Base-by-base conservation (phyloP, 306 rosid species). In the Hylodesmum podocarpum region DNA sequence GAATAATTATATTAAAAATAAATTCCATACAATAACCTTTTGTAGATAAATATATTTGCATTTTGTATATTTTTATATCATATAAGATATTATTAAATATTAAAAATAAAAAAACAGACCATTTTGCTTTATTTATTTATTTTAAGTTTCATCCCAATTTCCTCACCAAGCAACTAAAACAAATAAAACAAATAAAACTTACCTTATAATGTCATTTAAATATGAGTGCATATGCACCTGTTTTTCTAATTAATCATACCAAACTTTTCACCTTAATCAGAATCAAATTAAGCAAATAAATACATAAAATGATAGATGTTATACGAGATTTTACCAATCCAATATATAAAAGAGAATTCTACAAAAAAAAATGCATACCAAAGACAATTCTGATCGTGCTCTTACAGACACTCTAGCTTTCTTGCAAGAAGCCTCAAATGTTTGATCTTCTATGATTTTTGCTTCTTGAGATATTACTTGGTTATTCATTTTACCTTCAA, bases 401-500 rank as follows among this genome's bases (percentile, higher is more conserved):
- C 86, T 75, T 71, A 85, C 73, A 71, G 84, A 82, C 24, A 85
- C 84, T 73, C 86, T 85, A 31, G 78, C 82, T 44, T 79, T 85
- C 81, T 41, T 78, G 34, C 77, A 31, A 57, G 55, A 67, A 36
- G 67, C 49, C 18, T 68, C 41, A 64, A 24, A 61, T 34, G 79
- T 34, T 70, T 10, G 73, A 5, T 71, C 84, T 57, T 62, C 79
- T 51, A 43, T 2, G 47, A 13, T 25, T 79, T 41, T 79, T 31
- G 61, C 74, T 37, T 39, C 53, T 65, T 57, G 62, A 24, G 66
- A 5, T 78, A 54, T 41, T 37, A 29, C 27, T 37, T 68, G 68
- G 9, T 16, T 57, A 53, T 13, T 58, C 21, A 40, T 24, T 19
- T 27, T 18, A 62, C 46, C 51, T 33, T 67, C 78, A 16, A 49